These are phyloP conservation scores for Fraxinus ornus DNA, from an alignment of 305 asterid genomes.

Conservation along the genomic window DNA sequence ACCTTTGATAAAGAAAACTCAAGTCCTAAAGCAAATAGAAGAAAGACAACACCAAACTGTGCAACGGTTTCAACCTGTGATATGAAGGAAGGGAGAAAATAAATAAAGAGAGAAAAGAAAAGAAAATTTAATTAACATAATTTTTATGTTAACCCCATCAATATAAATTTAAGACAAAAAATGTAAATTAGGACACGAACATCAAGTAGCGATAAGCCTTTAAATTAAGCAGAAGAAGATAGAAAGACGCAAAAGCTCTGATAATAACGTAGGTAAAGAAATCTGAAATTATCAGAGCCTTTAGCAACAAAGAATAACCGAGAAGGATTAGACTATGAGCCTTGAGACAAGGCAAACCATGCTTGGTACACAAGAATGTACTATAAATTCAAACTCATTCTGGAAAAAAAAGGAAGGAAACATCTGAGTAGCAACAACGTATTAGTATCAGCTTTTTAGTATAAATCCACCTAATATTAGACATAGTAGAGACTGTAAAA, in stretches of 20 bases:
- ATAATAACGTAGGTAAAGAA: not conserved
- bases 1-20: slow-evolving; percentile 96
- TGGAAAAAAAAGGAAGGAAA: not conserved
- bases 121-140: slow-evolving; percentile 5
- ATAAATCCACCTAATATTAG: not conserved
- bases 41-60: slow-evolving; percentile 98
- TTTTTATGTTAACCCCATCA: not conserved
- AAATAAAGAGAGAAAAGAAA: slow-evolving; percentile 1
- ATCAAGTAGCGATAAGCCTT: not conserved
- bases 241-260: not conserved
- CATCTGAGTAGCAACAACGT: not conserved
- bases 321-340: not conserved
- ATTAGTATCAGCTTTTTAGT: not conserved
- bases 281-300: not conserved
- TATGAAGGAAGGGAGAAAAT: slow-evolving; percentile 17
- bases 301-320: not conserved
- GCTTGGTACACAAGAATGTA: not conserved
- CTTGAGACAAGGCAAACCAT: not conserved
- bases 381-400: not conserved
- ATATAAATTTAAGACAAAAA: not conserved
- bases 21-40: slow-evolving; percentile 92
- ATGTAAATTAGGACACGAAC: not conserved
- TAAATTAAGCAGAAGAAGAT: not conserved
- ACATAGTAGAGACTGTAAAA: not conserved
- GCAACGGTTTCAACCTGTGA: slow-evolving; percentile 95